A percentile compares a stretch with the other conserved stretches of the same genome.
Conservation (phyloP, 495 filamentous ascomycete genomes). For the Sphaerosporella brunnea region DNA sequence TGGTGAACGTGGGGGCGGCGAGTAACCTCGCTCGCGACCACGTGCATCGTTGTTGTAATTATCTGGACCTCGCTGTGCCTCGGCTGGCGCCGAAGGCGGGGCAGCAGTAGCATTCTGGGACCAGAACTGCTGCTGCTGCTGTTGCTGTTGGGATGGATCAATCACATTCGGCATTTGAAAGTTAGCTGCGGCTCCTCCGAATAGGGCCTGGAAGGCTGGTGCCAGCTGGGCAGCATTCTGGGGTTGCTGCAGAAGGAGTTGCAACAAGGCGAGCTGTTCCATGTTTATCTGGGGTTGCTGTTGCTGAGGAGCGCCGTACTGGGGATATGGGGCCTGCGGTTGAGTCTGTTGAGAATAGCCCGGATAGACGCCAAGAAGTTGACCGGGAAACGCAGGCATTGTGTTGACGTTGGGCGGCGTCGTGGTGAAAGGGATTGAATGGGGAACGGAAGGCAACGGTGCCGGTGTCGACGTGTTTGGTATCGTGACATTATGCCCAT, state of each 20-base stretch:
- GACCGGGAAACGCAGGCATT: slow-evolving; percentile 15
- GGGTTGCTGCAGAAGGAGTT: slow-evolving; percentile 33
- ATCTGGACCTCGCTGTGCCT: neutral
- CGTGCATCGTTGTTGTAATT: slow-evolving; percentile 7
- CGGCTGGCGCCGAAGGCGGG: neutral
- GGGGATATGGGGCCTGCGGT: slow-evolving; percentile 12
- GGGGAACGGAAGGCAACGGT: neutral
- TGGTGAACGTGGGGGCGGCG: slow-evolving; percentile 33
- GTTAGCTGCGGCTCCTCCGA: slow-evolving; percentile 3
- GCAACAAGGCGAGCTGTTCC: slow-evolving; percentile 45
- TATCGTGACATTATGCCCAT: slow-evolving; percentile 13
- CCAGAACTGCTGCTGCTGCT: slow-evolving; percentile 5
- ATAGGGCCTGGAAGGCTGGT: slow-evolving; percentile 8
- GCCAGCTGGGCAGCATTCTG: slow-evolving; percentile 14
- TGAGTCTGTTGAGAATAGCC: slow-evolving; percentile 30
- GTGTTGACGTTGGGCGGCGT: slow-evolving; percentile 28
- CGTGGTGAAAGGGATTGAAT: slow-evolving; percentile 21
- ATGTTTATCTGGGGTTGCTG: slow-evolving; percentile 27
- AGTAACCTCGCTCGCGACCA: slow-evolving; percentile 20
- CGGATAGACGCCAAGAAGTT: slow-evolving; percentile 19
- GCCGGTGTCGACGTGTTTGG: too few relatives aligned
- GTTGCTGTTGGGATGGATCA: neutral
- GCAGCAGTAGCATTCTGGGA: neutral
- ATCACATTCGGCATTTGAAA: slow-evolving; percentile 1
- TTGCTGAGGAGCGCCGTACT: slow-evolving; percentile 10